Evolutionary conservation across 1,284 basidiomycete species (phyloP).

Genomic region (Boletus smithii): DNA sequence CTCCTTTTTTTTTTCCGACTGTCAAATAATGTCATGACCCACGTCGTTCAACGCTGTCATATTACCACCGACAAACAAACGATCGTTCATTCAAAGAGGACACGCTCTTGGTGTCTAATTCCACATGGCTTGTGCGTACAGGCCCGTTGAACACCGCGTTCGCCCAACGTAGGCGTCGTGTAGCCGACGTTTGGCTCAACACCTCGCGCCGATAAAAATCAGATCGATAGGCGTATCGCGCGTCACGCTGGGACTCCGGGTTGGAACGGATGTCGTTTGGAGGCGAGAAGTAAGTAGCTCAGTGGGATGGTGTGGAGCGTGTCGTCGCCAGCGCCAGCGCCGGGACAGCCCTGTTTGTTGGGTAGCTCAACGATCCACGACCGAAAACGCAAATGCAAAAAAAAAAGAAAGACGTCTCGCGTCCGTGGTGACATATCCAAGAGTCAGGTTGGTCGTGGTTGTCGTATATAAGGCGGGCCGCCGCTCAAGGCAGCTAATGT

Average conservation of each 20-base stretch:
- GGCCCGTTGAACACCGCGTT: no score
- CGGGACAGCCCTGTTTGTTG: conserved; percentile 64
- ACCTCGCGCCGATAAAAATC: conserved; percentile 57
- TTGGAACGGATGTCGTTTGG: conserved; percentile 62
- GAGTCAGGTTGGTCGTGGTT: conserved; percentile 45
- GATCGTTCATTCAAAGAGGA: no score
- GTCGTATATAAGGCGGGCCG: no score
- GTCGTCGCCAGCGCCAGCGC: conserved; percentile 72
- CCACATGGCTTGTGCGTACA: no score
- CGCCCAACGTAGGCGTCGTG: no score
- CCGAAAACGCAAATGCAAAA: background rate
- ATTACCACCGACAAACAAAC: no score
- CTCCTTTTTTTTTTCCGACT: background rate
- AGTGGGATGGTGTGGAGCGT: conserved; percentile 55
- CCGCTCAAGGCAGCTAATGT: conserved; percentile 16
- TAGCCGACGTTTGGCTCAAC: no score
- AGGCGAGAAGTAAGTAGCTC: conserved; percentile 48
- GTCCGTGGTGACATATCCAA: conserved; percentile 74
- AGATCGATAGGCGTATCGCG: conserved; percentile 57
- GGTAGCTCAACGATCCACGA: no score
- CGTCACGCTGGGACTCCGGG: conserved; percentile 47
- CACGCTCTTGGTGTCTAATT: no score
- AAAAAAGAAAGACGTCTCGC: conserved; percentile 38
- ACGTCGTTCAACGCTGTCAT: no score
- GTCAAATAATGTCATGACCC: background rate